These are phyloP conservation scores for Neurospora discreta DNA, from an alignment of 495 filamentous ascomycete genomes.

Conservation along the genomic window DNA sequence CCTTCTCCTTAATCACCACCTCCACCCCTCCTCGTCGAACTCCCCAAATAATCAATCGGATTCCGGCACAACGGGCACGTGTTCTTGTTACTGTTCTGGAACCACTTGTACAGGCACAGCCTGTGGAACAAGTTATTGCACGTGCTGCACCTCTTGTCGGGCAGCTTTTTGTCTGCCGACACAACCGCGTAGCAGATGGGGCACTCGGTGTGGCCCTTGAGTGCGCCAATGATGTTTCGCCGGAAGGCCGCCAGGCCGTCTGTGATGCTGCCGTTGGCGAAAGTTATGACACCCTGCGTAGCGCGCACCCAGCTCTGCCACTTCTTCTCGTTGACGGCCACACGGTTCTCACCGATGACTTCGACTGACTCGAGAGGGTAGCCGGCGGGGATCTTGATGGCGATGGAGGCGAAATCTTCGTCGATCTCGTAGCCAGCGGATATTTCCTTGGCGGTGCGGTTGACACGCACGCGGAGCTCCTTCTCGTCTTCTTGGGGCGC, in stretches of 20 bases:
- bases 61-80: slow-evolving; percentile 86
- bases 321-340: slow-evolving; percentile 77
- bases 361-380: slow-evolving; percentile 72
- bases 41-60: slow-evolving; percentile 55
- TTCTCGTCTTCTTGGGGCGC: slow-evolving; percentile 51
- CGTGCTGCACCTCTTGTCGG: slow-evolving; percentile 81
- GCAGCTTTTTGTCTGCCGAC: slow-evolving; percentile 71
- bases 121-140: slow-evolving; percentile 93
- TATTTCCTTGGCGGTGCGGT: slow-evolving; percentile 57
- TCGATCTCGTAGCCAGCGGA: slow-evolving; percentile 77
- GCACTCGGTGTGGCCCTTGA: slow-evolving; percentile 92
- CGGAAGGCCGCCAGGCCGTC: slow-evolving; percentile 78
- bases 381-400: slow-evolving; percentile 61
- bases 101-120: slow-evolving; percentile 87
- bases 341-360: slow-evolving; percentile 68
- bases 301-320: slow-evolving; percentile 78
- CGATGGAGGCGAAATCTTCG: slow-evolving; percentile 68
- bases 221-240: slow-evolving; percentile 68
- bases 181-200: slow-evolving; percentile 96
- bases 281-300: slow-evolving; percentile 86
- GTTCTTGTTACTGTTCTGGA: slow-evolving; percentile 80
- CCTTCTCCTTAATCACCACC: background rate
- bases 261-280: slow-evolving; percentile 74
- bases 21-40: slow-evolving; percentile 12
- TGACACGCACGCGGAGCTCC: slow-evolving; percentile 61